Conservation (phyloP, 202 grass and related monocot genomes). For the Schoenoplectus triqueter region DNA sequence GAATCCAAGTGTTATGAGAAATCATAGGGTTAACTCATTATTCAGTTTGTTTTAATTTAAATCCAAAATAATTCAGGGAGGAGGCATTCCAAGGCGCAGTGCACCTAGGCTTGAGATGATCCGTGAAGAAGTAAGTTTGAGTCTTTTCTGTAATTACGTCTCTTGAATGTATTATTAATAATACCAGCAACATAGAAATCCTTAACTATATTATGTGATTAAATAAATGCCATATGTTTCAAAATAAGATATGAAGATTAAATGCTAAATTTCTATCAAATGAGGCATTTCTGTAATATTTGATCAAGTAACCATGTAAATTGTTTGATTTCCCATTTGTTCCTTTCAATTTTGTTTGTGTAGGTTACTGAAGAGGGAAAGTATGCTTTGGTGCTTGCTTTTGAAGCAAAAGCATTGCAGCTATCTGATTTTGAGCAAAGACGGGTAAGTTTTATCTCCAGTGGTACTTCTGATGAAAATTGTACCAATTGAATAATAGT, state of each 20-base stretch:
- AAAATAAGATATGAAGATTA: not conserved
- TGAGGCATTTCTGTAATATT: not conserved
- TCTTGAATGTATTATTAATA: slow-evolving; percentile 12
- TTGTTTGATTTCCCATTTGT: slow-evolving; percentile 33
- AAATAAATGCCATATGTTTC: not conserved
- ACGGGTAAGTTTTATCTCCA: slow-evolving; percentile 56
- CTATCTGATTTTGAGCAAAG: slow-evolving; percentile 93
- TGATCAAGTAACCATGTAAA: not conserved
- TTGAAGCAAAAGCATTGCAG: slow-evolving; percentile 88
- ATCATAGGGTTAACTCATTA: slow-evolving; percentile 11
- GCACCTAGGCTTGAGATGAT: slow-evolving; percentile 85
- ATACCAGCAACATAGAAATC: not conserved
- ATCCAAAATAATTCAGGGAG: slow-evolving; percentile 55
- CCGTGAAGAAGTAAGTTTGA: slow-evolving; percentile 75
- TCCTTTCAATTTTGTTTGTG: slow-evolving; percentile 36
- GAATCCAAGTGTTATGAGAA: not conserved
- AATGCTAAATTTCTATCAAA: not conserved
- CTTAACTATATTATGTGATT: not conserved
- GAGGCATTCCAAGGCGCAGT: slow-evolving; percentile 81
- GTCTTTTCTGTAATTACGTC: slow-evolving; percentile 27
- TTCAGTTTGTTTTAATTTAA: slow-evolving; percentile 27
- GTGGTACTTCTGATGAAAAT: slow-evolving; percentile 29
- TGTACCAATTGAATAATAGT: not conserved
- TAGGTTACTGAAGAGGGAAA: slow-evolving; percentile 85
- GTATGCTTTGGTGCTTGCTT: slow-evolving; percentile 73